phyloP scores from a whole-genome alignment of 2,329 filamentous ascomycete species.

The Aureobasidium sp. region DNA sequence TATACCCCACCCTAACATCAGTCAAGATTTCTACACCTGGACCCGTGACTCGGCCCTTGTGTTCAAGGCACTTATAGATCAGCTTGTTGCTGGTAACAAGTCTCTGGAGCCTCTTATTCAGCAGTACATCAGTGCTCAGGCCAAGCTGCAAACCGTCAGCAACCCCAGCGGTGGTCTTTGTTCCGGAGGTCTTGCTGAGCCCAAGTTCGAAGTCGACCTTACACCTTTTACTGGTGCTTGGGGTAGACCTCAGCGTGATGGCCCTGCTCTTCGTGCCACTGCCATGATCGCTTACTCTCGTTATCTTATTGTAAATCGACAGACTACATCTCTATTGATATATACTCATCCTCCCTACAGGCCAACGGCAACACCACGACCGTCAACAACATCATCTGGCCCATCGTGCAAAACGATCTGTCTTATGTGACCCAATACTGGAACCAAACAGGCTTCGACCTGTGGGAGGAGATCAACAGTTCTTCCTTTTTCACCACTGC shows the following conservation, averaged over 20 bases:
- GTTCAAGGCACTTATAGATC: conserved; percentile 60
- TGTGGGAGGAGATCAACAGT: conserved; percentile 75
- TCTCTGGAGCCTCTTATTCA: conserved; percentile 54
- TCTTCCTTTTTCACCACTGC: conserved; percentile 73
- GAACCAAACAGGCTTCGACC: conserved; percentile 57
- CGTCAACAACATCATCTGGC: conserved; percentile 56
- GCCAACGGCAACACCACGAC: conserved; percentile 27
- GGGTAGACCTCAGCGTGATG: conserved; percentile 77
- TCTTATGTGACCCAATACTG: conserved; percentile 64
- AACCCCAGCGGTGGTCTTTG: conserved; percentile 59
- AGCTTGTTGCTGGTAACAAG: conserved; percentile 54
- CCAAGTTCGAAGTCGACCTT: conserved; percentile 61
- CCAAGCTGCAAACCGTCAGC: conserved; percentile 54
- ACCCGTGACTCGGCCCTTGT: conserved; percentile 65
- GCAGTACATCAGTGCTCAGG: conserved; percentile 61
- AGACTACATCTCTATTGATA: conserved; percentile 32
- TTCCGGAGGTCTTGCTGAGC: conserved; percentile 54
- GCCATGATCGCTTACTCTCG: conserved; percentile 64
- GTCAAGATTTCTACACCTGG: conserved; percentile 68
- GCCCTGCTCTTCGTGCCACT: conserved; percentile 66
- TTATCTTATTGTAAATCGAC: conserved; percentile 49
- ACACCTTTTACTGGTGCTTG: conserved; percentile 54
- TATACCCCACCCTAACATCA: background rate
- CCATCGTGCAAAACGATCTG: conserved; percentile 67
- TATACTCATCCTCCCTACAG: conserved; percentile 1